phyloP scores from a whole-genome alignment of 371 early-diverging fungal genomes.

The Actinomortierella wolfii region DNA sequence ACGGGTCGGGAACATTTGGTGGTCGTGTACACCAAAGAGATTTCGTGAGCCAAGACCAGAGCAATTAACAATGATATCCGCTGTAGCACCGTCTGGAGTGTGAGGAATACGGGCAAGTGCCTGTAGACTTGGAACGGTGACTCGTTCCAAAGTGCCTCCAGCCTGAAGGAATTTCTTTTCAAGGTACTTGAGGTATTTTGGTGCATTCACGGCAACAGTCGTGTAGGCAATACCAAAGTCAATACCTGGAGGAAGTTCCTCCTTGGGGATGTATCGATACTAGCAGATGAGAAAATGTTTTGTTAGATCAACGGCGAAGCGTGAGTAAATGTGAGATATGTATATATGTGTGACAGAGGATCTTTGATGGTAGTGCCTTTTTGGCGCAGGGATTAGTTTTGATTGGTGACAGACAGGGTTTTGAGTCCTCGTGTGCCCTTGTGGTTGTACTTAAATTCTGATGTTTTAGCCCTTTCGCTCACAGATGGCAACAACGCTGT shows the following conservation, averaged over 20 bases:
- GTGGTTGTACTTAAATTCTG: no score
- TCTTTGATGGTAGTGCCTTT: no score
- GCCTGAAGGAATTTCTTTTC: constrained; percentile 48
- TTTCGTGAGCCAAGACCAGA: constrained; percentile 69
- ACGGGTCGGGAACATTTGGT: constrained; percentile 67
- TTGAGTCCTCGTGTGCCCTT: no score
- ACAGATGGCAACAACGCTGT: no score
- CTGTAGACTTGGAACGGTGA: constrained; percentile 52
- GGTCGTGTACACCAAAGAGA: constrained; percentile 73
- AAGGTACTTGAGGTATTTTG: constrained; percentile 73
- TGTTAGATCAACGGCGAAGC: no score
- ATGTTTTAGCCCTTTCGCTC: no score
- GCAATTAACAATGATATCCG: constrained; percentile 74
- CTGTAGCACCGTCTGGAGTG: constrained; percentile 9
- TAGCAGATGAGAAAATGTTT: constrained; percentile 14
- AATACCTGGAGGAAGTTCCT: constrained; percentile 50
- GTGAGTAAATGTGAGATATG: neutral
- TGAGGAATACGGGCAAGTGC: constrained; percentile 40
- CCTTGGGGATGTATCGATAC: constrained; percentile 48
- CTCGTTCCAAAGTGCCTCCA: constrained; percentile 57
- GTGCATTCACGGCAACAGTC: constrained; percentile 54
- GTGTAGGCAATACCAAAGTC: constrained; percentile 59
- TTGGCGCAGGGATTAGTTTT: no score
- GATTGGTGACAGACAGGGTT: no score
- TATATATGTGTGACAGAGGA: no score